Conservation (phyloP, 148 eudicot species). For the Nyssa sinensis region DNA sequence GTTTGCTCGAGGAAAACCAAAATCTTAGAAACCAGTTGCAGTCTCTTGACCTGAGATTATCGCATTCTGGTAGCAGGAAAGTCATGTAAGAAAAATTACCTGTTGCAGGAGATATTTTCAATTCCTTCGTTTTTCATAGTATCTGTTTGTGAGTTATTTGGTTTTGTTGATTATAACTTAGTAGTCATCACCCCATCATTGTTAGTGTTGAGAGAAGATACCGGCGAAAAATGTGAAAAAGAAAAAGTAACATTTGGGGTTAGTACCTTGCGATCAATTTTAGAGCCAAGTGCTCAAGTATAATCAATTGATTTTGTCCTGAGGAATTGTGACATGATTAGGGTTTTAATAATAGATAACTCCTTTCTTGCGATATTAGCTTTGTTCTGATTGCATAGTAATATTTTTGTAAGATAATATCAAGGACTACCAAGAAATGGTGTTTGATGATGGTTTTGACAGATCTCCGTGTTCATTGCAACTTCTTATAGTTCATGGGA, state of each 20-base stretch:
- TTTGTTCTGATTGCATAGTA: neutral
- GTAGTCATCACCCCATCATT: neutral
- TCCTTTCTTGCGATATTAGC: neutral
- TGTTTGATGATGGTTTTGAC: neutral
- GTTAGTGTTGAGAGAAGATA: neutral
- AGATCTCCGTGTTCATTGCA: neutral
- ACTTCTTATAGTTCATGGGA: neutral
- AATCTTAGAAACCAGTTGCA: slow-evolving; percentile 37
- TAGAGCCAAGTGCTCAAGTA: neutral
- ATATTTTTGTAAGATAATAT: neutral
- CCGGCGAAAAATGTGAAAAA: neutral
- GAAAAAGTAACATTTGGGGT: neutral
- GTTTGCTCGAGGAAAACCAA: slow-evolving; percentile 48
- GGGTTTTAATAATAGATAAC: neutral
- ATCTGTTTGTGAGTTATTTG: neutral
- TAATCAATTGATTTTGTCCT: neutral
- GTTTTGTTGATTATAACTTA: neutral
- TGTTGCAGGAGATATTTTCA: neutral
- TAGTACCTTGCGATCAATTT: neutral
- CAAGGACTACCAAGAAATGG: neutral
- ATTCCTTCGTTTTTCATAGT: neutral
- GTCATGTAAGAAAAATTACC: slow-evolving; percentile 13
- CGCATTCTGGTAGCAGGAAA: slow-evolving; percentile 35
- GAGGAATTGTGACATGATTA: neutral
- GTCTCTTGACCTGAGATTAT: slow-evolving; percentile 29